Evolutionary conservation across 1,139 yeast genomes (phyloP), one percentile per base, ranked within the genome.

Genomic region (Saccharomyces hybrid): DNA sequence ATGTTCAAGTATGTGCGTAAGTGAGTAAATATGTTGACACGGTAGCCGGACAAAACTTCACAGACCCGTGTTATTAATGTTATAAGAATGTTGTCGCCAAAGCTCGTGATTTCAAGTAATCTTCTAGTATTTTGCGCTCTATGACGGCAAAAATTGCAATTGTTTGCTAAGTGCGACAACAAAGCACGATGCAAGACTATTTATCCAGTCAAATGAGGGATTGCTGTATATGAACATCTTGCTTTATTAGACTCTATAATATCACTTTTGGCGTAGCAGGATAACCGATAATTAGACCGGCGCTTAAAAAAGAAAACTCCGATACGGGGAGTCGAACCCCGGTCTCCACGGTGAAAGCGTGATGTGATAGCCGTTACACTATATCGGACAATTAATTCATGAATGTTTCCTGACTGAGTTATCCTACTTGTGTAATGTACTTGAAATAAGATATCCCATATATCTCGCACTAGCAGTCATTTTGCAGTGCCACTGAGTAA

Each of bases 341-440:
- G 20, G 20, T 16, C 20, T 16, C 20, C 52, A 50, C 52, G 52
- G 52, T 50, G 52, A 50, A 50, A 50, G 52, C 52, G 52, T 46
- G 52, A 47, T 50, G 52, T 50, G 52, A 50, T 50, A 50, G 52
- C 52, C 52, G 52, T 50, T 50, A 50, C 52, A 50, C 52, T 32
- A 50, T 47, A 50, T 50, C 52, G 52, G 52, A 50, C 4, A 30
- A 9, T 30, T 9, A 30, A 16, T 16, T 16, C 16, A 16, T 16
- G 16, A 16, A 16, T 16, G 16, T 16, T 16, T 16, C 16, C 16
- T 16, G 16, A 16, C 16, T 16, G 16, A 16, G 16, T 16, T 16
- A 16, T 16, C 16, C 16, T 16, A 16, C 16, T 16, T 16, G 16
- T 16, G 16, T 16, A 16, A 16, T 16, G 16, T 16, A 16, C 16